Percentiles rank a stretch among this genome's conserved stretches.
phyloP scores from a whole-genome alignment of 805 yeast genomes.

The Grigorovia jiainica region DNA sequence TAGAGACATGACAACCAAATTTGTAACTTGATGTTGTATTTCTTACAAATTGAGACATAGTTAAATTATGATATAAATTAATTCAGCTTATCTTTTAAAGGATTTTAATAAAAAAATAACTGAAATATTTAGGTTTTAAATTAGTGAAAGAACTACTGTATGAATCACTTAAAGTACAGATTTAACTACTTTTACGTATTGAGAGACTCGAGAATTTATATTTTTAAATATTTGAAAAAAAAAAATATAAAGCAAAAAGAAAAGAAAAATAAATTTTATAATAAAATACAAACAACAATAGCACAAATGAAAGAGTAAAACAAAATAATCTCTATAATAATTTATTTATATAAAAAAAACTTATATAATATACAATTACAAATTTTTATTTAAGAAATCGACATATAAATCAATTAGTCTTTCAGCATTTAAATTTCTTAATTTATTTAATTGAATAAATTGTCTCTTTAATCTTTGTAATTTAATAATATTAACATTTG shows the following conservation, averaged over 20 bases:
- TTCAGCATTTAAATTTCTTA: constrained; percentile 61
- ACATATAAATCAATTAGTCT: constrained; percentile 66
- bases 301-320: not conserved
- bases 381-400: constrained; percentile 63
- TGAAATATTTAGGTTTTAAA: too few relatives aligned
- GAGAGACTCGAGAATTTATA: too few relatives aligned
- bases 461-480: constrained; percentile 77
- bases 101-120: too few relatives aligned
- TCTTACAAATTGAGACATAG: constrained; percentile 33
- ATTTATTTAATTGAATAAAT: constrained; percentile 69
- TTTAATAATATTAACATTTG: constrained; percentile 54
- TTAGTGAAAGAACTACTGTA: too few relatives aligned
- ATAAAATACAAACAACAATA: too few relatives aligned
- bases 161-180: too few relatives aligned
- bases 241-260: too few relatives aligned
- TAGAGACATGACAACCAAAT: constrained; percentile 86
- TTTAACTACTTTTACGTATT: too few relatives aligned
- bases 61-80: too few relatives aligned
- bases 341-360: not conserved
- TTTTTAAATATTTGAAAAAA: too few relatives aligned
- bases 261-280: too few relatives aligned
- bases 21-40: constrained; percentile 38
- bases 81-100: too few relatives aligned
- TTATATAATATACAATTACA: constrained; percentile 25
- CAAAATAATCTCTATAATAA: not conserved